Base-by-base conservation (phyloP, 805 yeast genomes). In the Wickerhamomyces sydowiorum region DNA sequence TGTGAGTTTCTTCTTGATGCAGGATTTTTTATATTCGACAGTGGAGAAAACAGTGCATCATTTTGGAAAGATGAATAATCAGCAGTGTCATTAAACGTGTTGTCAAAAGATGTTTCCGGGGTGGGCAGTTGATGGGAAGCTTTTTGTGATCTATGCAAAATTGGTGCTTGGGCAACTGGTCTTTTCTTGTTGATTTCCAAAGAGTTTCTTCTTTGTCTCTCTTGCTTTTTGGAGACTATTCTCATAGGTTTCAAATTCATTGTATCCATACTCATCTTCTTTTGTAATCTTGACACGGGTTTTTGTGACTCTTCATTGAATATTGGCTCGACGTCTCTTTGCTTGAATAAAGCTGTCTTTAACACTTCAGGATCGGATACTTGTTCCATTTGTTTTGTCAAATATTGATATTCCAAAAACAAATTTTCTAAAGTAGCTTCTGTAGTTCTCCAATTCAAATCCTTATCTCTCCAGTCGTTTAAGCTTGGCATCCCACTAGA, bases 341-440 rank as follows among this genome's bases (percentile, higher is more conserved):
- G 28, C 13, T 28, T 24, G 5, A 38, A 14, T 20, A 15, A 20
- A 12, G 14, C 15, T 12, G 33, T 19, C 15, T 38, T 36, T 25
- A 37, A 32, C 15, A 23, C 34, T 24, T 38, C 41, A 4, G 46
- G 48, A 7, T 34, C 32, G 0, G 48, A 36, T 7, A 51, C 18
- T 4, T 34, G 29, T 9, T 46, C 51, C 14, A 56, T 37, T 39
- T 51, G 52, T 15, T 50, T 51, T 15, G 47, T 48, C 15, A 71
- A 42, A 41, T 65, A 67, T 15, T 59, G 55, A 43, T 60, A 71
- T 46, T 72, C 77, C 37, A 66, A 50, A 28, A 60, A 59, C 19
- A 72, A 40, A 44, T 72, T 72, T 18, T 70, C 74, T 35, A 69
- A 53, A 3, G 75, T 72, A 2, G 75, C 70, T 39, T 69, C 72